These are phyloP conservation scores for Physcomitrium patens DNA, from an alignment of 225 moss, liverwort and hornwort genomes.

Conservation along the genomic window DNA sequence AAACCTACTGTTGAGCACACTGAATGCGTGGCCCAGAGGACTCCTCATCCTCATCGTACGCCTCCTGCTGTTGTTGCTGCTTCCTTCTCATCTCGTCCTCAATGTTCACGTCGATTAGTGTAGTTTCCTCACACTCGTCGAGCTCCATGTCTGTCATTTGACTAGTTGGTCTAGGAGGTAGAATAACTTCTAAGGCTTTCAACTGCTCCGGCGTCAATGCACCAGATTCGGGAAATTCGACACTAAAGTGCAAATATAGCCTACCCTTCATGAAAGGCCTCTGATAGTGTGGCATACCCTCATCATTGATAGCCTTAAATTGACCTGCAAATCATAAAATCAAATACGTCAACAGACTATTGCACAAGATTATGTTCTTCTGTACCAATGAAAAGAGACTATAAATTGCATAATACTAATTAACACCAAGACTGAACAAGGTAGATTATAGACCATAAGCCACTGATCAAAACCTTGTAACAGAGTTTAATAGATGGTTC, in stretches of 20 bases:
- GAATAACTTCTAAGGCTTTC: constrained; percentile 55
- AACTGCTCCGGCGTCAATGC: constrained; percentile 56
- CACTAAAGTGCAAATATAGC: constrained; percentile 81
- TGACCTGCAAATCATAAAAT: constrained; percentile 57
- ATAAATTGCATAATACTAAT: not conserved
- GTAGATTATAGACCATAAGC: not conserved
- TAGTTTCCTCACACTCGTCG: constrained; percentile 94
- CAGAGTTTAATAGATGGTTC: no score
- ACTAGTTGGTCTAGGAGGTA: constrained; percentile 64
- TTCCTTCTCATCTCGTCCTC: constrained; percentile 94
- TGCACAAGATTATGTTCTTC: no score
- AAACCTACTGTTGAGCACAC: constrained; percentile 83
- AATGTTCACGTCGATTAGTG: constrained; percentile 81
- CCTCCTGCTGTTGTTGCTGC: constrained; percentile 81
- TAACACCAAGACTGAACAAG: no score
- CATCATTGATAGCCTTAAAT: constrained; percentile 93
- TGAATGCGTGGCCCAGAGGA: constrained; percentile 71
- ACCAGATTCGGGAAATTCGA: constrained; percentile 79
- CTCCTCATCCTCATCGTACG: constrained; percentile 92
- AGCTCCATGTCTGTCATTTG: constrained; percentile 89
- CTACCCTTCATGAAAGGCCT: constrained; percentile 96
- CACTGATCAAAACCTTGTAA: not conserved
- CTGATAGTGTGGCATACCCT: constrained; percentile 94
- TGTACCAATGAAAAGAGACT: no score
- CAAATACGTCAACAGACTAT: no score